Percentiles rank a stretch among this genome's conserved stretches.
These are phyloP conservation scores for Phialophora verrucosa DNA, from an alignment of 2,329 filamentous ascomycete genomes.

Conservation along the genomic window DNA sequence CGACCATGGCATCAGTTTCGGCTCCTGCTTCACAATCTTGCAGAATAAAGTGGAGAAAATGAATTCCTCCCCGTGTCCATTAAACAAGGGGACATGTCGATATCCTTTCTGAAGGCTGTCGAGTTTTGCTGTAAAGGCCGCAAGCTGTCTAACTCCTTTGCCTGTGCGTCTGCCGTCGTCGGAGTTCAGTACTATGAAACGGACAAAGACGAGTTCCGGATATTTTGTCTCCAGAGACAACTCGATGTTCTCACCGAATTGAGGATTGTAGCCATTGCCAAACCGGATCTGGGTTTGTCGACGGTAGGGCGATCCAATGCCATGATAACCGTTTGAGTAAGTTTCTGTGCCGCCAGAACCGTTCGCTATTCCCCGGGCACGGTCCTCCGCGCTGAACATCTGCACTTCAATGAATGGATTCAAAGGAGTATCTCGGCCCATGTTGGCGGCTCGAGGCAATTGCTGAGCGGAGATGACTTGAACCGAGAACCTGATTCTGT, in stretches of 20 bases:
- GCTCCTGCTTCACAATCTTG: constrained; percentile 70
- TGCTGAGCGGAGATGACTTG: constrained; percentile 94
- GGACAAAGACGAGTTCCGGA: constrained; percentile 89
- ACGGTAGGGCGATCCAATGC: constrained; percentile 74
- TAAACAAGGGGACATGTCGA: constrained; percentile 86
- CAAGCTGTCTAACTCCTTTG: constrained; percentile 69
- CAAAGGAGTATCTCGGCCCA: constrained; percentile 75
- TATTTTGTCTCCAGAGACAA: constrained; percentile 91
- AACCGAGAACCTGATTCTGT: constrained; percentile 77
- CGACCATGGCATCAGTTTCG: constrained; percentile 48
- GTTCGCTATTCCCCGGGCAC: constrained; percentile 73
- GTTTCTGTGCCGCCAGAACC: constrained; percentile 70
- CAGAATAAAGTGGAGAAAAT: constrained; percentile 95
- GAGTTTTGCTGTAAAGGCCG: constrained; percentile 91
- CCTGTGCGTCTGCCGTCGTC: constrained; percentile 74
- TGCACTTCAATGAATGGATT: constrained; percentile 96
- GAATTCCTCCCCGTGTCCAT: constrained; percentile 88
- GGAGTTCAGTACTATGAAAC: constrained; percentile 89
- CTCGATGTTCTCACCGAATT: constrained; percentile 78
- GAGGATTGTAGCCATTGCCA: constrained; percentile 92
- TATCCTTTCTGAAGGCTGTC: constrained; percentile 88
- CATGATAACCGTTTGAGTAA: constrained; percentile 67
- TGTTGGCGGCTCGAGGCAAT: constrained; percentile 78
- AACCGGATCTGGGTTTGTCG: constrained; percentile 79
- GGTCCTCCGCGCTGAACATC: constrained; percentile 92